These are phyloP conservation scores for Marvania coccoides DNA, from an alignment of 139 green algal species.

Conservation along the genomic window DNA sequence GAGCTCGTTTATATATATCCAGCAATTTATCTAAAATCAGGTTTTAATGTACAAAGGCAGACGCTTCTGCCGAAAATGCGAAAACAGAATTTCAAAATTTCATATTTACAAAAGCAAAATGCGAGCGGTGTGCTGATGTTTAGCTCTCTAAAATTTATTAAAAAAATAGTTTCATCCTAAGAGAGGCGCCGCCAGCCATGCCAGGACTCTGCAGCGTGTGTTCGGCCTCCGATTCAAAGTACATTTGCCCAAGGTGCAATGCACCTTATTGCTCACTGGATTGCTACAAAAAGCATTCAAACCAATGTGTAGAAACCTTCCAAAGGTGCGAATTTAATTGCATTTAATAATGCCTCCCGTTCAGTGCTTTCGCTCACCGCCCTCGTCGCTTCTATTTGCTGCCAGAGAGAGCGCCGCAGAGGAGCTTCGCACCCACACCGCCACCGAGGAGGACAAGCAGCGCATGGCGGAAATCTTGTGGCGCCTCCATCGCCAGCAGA, in stretches of 20 bases:
- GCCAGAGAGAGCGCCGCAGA: constrained; percentile 43
- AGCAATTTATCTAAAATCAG: too few relatives aligned
- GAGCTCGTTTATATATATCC: too few relatives aligned
- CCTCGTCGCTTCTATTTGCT: not conserved
- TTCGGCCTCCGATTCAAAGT: too few relatives aligned
- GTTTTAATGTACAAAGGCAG: too few relatives aligned
- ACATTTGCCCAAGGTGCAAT: constrained; percentile 75
- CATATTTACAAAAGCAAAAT: too few relatives aligned
- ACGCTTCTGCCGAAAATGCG: not conserved
- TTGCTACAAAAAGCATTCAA: constrained; percentile 67
- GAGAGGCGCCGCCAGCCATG: too few relatives aligned
- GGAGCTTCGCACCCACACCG: constrained; percentile 32
- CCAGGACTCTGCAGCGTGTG: too few relatives aligned
- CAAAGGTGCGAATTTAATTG: constrained; percentile 35
- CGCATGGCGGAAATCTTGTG: constrained; percentile 53
- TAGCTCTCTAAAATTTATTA: too few relatives aligned
- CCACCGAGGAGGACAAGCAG: constrained; percentile 26
- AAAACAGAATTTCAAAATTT: too few relatives aligned
- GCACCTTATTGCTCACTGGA: constrained; percentile 61
- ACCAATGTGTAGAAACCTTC: constrained; percentile 61
- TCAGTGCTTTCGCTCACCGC: not conserved
- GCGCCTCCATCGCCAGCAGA: constrained; percentile 32
- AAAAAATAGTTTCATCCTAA: too few relatives aligned
- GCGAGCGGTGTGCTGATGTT: too few relatives aligned
- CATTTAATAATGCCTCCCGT: not conserved